A percentile compares a stretch with the other conserved stretches of the same genome.
Evolutionary conservation across 345 rosid species (phyloP).

Genomic region (Raphanus raphanistrum): DNA sequence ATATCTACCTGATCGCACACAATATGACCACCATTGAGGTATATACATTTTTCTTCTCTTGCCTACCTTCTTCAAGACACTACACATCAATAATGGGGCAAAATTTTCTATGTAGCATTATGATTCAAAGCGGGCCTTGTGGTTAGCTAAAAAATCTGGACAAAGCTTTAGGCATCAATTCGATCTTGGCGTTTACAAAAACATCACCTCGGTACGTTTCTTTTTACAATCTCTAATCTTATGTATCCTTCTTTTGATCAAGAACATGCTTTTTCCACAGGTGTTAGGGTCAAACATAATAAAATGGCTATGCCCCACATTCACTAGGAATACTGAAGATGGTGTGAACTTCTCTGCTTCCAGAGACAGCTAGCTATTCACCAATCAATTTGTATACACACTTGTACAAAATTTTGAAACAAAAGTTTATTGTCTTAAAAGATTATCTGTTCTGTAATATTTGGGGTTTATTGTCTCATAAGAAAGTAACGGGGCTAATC

Average conservation of each 20-base stretch:
- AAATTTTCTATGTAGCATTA: constrained; percentile 44
- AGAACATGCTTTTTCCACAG: constrained; percentile 39
- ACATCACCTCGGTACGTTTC: constrained; percentile 57
- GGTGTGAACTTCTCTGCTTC: constrained; percentile 56
- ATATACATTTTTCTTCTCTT: background rate
- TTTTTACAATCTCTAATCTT: background rate
- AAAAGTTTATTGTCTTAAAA: background rate
- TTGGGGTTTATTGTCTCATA: constrained; percentile 15
- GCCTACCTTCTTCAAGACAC: background rate
- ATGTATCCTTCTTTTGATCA: background rate
- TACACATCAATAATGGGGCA: background rate
- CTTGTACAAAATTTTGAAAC: constrained; percentile 20
- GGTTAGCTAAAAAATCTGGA: constrained; percentile 92
- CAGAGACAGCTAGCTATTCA: constrained; percentile 43
- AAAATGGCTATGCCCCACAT: constrained; percentile 77
- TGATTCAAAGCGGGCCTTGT: constrained; percentile 62
- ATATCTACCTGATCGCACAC: constrained; percentile 65
- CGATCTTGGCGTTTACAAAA: constrained; percentile 56
- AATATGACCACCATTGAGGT: constrained; percentile 94
- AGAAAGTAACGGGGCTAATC: background rate
- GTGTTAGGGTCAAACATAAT: constrained; percentile 72
- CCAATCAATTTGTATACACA: constrained; percentile 24
- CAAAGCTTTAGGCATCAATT: constrained; percentile 69
- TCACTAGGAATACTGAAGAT: constrained; percentile 63
- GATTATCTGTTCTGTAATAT: constrained; percentile 4